Conservation (phyloP, 306 rosid species). For the Lathyrus tuberosus region DNA sequence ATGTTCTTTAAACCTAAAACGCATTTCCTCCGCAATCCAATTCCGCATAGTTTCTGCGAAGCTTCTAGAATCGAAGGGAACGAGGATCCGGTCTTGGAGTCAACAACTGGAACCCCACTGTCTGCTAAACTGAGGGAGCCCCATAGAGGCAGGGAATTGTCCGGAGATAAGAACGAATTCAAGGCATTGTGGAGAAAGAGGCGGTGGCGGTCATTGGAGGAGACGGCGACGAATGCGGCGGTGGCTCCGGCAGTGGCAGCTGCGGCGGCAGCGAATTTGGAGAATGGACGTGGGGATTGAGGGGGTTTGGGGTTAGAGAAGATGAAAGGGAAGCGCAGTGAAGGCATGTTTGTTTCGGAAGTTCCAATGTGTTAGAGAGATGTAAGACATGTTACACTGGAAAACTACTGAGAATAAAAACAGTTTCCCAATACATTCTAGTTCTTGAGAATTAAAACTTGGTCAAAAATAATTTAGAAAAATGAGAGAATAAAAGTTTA, state of each 20-base stretch:
- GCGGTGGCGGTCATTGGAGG: conserved; percentile 41
- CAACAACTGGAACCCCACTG: conserved; percentile 47
- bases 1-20: conserved; percentile 83
- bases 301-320: conserved; percentile 65
- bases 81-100: conserved; percentile 62
- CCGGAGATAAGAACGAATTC: conserved; percentile 50
- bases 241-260: conserved; percentile 49
- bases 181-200: conserved; percentile 54
- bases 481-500: too few species aligned
- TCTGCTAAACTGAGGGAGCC: conserved; percentile 71
- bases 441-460: too few species aligned
- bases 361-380: conserved; percentile 1
- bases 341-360: conserved; percentile 54
- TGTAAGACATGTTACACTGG: neutral
- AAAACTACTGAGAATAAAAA: neutral
- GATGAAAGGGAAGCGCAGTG: conserved; percentile 84
- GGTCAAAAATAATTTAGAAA: too few species aligned
- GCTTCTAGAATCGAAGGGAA: conserved; percentile 69
- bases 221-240: conserved; percentile 47
- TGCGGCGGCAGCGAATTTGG: conserved; percentile 39
- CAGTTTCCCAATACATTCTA: too few species aligned
- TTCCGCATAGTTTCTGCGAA: conserved; percentile 75
- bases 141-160: conserved; percentile 56
- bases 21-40: conserved; percentile 77
- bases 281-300: conserved; percentile 43